Base-by-base conservation (phyloP, 345 rosid genomes). In the Pelargonium nanum region DNA sequence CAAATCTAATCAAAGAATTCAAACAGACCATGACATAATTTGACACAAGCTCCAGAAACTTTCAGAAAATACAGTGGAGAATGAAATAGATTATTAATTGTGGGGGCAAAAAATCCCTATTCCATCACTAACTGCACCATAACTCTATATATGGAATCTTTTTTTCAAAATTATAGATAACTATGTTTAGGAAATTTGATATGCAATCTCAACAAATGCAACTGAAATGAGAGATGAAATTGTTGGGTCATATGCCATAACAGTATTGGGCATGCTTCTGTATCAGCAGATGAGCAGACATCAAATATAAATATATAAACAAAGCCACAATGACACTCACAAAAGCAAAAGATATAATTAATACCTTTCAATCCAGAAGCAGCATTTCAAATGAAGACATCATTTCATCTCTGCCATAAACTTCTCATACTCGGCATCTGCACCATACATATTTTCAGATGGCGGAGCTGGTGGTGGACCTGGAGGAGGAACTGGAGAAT, bases 331-430 rank as follows among this genome's bases (percentile, higher is more conserved):
- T 22, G 28, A 57, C 2, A 20, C 25, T 24, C 15, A n/a, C 58
- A 24, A 55, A 22, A 55, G 15, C 0, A 55, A 26, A n/a, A 55
- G 23, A 58, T 8, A 28, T 24, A 22, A 24, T 7, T 19, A 22
- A 56, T 83, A 93, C 99, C 97, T 80, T 74, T 66, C 58, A 34
- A 53, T 58, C 44, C 53, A 52, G 62, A 64, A 65, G 63, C 28
- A 66, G 55, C 12, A 54, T 44, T 20, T 28, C 66, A 70, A 58
- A 28, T 63, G 53, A 59, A 40, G 53, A 57, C 53, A 44, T 82
- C 84, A 94, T 71, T 94, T 90, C 95, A 88, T 87, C 86, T 94
- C 97, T 24, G 96, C 84, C 97, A 94, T 88, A 72, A 94, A 88
- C 80, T 90, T 94, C 73, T 90, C 93, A 69, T 89, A 93, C 75